Evolutionary conservation across 345 rosid genomes (phyloP).

Genomic region (Durio zibethinus): DNA sequence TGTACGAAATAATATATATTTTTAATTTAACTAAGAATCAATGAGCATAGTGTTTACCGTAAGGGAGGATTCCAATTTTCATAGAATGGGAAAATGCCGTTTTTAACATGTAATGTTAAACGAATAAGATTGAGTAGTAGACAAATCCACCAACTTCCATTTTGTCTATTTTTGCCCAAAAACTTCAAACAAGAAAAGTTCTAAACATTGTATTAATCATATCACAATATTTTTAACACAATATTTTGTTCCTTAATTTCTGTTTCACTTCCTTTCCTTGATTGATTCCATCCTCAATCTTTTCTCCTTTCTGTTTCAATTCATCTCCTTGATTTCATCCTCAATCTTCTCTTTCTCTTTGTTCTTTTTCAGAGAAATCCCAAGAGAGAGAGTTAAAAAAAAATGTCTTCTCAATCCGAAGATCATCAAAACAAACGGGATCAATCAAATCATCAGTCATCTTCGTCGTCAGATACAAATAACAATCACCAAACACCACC

Average conservation of each 20-base stretch:
- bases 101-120: not conserved
- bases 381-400: not conserved
- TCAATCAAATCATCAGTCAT: not conserved
- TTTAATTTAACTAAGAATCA: too few species aligned
- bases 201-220: not conserved
- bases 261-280: too few species aligned
- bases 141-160: too few species aligned
- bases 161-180: not conserved
- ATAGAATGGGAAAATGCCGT: not conserved
- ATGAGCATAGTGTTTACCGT: too few species aligned
- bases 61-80: not conserved
- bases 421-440: not conserved
- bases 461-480: not conserved
- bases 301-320: not conserved
- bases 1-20: too few species aligned
- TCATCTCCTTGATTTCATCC: not conserved
- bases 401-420: slow-evolving; percentile 26
- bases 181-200: not conserved
- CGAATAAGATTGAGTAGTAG: too few species aligned
- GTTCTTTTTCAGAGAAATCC: not conserved
- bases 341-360: not conserved
- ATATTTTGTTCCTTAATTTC: too few species aligned
- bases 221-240: too few species aligned
- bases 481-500: not conserved
- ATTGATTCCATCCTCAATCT: too few species aligned